phyloP scores from a whole-genome alignment of 1,139 yeast species.

The Kazachstania sp. region DNA sequence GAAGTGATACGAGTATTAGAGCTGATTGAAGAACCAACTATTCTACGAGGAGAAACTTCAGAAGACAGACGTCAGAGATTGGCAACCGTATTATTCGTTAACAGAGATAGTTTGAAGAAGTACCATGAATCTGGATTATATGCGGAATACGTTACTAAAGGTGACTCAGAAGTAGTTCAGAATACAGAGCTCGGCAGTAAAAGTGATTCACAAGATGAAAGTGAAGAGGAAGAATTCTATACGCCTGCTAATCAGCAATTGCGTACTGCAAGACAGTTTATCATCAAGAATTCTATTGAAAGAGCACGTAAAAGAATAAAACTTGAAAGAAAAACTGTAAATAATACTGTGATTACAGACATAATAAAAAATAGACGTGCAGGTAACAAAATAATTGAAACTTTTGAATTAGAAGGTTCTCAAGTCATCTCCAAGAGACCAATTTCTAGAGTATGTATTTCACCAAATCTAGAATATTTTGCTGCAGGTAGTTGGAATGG shows the following conservation, averaged over 20 bases:
- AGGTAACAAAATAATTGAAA: constrained; percentile 34
- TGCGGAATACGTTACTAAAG: neutral
- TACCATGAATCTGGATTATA: constrained; percentile 20
- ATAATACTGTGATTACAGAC: constrained; percentile 20
- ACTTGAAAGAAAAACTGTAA: constrained; percentile 22
- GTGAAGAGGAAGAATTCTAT: constrained; percentile 55
- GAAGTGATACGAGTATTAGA: constrained; percentile 48
- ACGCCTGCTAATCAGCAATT: constrained; percentile 69
- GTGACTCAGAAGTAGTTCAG: constrained; percentile 5
- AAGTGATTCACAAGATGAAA: constrained; percentile 31
- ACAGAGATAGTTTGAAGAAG: constrained; percentile 15
- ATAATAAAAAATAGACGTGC: constrained; percentile 41
- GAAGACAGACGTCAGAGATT: constrained; percentile 56
- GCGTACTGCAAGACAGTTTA: constrained; percentile 42
- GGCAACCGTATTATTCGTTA: constrained; percentile 32
- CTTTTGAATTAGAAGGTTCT: constrained; percentile 51
- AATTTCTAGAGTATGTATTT: constrained; percentile 49
- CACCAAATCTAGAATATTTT: constrained; percentile 33
- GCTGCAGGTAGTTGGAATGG: constrained; percentile 90
- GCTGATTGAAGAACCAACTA: constrained; percentile 50
- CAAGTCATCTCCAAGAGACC: constrained; percentile 65
- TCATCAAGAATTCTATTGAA: constrained; percentile 45
- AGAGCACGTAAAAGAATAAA: constrained; percentile 39
- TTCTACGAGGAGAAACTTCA: constrained; percentile 51
- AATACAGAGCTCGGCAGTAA: constrained; percentile 28